Evolutionary conservation across 2,329 filamentous ascomycete species (phyloP).

Genomic region (Aspergillus felis): DNA sequence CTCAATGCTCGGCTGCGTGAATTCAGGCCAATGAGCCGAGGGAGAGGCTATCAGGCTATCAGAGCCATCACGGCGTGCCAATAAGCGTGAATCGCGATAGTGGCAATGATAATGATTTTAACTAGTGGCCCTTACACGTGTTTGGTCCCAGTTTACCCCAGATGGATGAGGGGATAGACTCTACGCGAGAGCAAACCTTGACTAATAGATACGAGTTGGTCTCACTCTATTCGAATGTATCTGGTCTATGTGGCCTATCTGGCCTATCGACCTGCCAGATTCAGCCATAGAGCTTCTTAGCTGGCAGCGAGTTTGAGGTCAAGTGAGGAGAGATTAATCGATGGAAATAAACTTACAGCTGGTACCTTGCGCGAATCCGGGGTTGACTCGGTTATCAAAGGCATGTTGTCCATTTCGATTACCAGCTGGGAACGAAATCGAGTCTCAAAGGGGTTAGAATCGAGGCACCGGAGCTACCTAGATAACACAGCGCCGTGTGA

Average conservation of each 20-base stretch:
- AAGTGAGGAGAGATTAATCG: too few relatives aligned
- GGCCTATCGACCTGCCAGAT: not conserved
- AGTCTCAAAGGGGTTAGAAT: not conserved
- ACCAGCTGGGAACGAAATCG: not conserved
- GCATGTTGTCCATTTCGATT: not conserved
- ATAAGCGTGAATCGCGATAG: not conserved
- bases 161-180: not conserved
- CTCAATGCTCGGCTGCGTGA: conserved; percentile 15
- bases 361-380: too few relatives aligned
- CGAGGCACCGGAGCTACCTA: not conserved
- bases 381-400: not conserved
- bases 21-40: not conserved
- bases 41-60: not conserved
- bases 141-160: not conserved
- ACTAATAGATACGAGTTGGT: not conserved
- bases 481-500: not conserved
- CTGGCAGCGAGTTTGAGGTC: too few relatives aligned
- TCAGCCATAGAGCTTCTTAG: not conserved
- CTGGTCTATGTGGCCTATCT: not conserved
- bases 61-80: not conserved
- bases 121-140: not conserved
- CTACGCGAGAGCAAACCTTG: not conserved
- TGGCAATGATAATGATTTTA: not conserved
- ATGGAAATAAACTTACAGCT: too few relatives aligned
- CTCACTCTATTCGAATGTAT: not conserved